Conservation (phyloP, 805 yeast species). For the Schwanniomyces vanrijiae region DNA sequence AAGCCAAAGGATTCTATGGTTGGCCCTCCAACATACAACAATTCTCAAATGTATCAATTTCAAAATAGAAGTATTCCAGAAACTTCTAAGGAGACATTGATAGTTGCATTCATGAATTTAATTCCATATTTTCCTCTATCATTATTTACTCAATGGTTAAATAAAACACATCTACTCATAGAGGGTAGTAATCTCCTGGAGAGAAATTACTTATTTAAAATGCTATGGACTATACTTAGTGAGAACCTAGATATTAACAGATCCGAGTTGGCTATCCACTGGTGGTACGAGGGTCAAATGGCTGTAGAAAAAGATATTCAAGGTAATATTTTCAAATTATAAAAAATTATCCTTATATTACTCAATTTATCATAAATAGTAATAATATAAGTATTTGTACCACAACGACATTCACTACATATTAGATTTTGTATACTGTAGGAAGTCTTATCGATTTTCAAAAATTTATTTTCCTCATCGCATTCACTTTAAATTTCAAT, state of each 20-base stretch:
- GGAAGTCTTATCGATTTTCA: not conserved
- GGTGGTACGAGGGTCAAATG: constrained; percentile 57
- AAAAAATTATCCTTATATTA: not conserved
- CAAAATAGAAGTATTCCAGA: constrained; percentile 29
- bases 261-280: constrained; percentile 51
- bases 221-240: constrained; percentile 55
- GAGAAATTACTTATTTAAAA: constrained; percentile 32
- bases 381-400: too few relatives aligned
- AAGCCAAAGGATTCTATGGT: constrained; percentile 30
- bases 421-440: not conserved
- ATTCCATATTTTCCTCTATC: constrained; percentile 52
- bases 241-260: constrained; percentile 60
- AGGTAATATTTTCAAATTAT: not conserved
- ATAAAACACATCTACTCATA: constrained; percentile 38
- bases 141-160: constrained; percentile 47
- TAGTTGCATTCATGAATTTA: constrained; percentile 47
- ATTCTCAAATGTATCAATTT: constrained; percentile 17
- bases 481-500: not conserved
- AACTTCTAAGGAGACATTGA: constrained; percentile 49
- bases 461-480: constrained; percentile 1
- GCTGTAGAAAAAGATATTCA: not conserved
- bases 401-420: too few relatives aligned
- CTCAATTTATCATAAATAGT: not conserved
- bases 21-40: constrained; percentile 10
- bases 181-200: constrained; percentile 37